These are phyloP conservation scores for Boletus edulis DNA, from an alignment of 768 basidiomycete genomes.

Conservation along the genomic window DNA sequence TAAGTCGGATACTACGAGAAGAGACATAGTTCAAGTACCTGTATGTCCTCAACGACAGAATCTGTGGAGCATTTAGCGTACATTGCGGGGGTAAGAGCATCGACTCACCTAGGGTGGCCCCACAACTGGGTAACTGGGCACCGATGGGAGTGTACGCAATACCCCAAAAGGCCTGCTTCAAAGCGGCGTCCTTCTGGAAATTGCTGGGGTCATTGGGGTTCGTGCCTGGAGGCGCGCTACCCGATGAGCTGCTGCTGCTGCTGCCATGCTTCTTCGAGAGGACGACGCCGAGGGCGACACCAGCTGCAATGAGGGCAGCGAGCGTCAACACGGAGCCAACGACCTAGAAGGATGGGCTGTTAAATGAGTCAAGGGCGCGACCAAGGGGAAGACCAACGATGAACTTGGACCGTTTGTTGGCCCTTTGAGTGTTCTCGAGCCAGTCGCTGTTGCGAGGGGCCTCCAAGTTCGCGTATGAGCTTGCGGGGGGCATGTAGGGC, in stretches of 20 bases:
- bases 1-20: constrained; percentile 6
- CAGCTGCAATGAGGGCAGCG: constrained; percentile 52
- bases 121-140: constrained; percentile 70
- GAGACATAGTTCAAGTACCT: constrained; percentile 41
- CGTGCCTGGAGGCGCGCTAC: constrained; percentile 24
- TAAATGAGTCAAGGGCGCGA: background rate
- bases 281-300: constrained; percentile 61
- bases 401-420: constrained; percentile 47
- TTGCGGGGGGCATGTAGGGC: constrained; percentile 22
- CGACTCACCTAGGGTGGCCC: constrained; percentile 43
- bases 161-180: constrained; percentile 80
- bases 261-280: constrained; percentile 52
- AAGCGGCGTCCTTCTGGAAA: constrained; percentile 65
- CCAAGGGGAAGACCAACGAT: constrained; percentile 45
- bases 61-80: constrained; percentile 27
- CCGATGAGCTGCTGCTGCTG: constrained; percentile 24
- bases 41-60: constrained; percentile 67
- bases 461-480: constrained; percentile 34
- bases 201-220: constrained; percentile 71
- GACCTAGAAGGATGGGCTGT: constrained; percentile 38
- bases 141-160: constrained; percentile 83
- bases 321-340: constrained; percentile 48
- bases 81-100: background rate
- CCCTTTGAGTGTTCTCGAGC: constrained; percentile 36
- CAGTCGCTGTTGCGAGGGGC: constrained; percentile 35